These are phyloP conservation scores for Stereum hirsutum DNA, from an alignment of 1,284 basidiomycete genomes.

Conservation along the genomic window DNA sequence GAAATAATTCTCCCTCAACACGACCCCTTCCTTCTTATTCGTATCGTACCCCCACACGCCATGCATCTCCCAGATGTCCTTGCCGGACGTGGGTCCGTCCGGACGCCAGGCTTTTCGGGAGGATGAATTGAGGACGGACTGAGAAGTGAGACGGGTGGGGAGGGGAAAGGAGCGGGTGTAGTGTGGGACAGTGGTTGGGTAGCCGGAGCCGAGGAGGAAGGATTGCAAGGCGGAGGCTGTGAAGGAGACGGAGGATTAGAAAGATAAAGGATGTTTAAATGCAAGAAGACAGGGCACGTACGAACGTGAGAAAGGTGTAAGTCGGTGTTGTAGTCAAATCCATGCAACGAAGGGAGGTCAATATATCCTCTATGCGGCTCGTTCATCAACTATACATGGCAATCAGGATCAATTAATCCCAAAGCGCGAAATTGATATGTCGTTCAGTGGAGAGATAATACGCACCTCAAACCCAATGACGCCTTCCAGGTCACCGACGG, in stretches of 20 bases:
- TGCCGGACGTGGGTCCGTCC: constrained; percentile 61
- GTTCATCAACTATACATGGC: constrained; percentile 69
- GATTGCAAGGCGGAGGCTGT: constrained; percentile 77
- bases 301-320: constrained; percentile 81
- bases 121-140: constrained; percentile 46
- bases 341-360: constrained; percentile 72
- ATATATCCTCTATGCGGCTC: constrained; percentile 95
- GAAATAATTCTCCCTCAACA: constrained; percentile 86
- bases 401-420: background rate
- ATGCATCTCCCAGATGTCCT: constrained; percentile 86
- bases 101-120: constrained; percentile 58
- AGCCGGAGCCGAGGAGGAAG: constrained; percentile 76
- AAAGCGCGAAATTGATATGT: background rate
- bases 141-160: constrained; percentile 60
- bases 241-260: constrained; percentile 42
- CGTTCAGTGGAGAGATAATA: no score
- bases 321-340: constrained; percentile 92
- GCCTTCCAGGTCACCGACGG: constrained; percentile 66
- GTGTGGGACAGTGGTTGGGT: constrained; percentile 61
- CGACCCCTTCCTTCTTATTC: constrained; percentile 59
- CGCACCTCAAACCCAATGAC: constrained; percentile 86
- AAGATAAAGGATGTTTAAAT: background rate
- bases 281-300: constrained; percentile 20
- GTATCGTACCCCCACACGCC: constrained; percentile 91
- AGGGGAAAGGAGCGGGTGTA: constrained; percentile 82